These are phyloP conservation scores for Comarum palustre DNA, from an alignment of 306 rosid species.

Conservation along the genomic window DNA sequence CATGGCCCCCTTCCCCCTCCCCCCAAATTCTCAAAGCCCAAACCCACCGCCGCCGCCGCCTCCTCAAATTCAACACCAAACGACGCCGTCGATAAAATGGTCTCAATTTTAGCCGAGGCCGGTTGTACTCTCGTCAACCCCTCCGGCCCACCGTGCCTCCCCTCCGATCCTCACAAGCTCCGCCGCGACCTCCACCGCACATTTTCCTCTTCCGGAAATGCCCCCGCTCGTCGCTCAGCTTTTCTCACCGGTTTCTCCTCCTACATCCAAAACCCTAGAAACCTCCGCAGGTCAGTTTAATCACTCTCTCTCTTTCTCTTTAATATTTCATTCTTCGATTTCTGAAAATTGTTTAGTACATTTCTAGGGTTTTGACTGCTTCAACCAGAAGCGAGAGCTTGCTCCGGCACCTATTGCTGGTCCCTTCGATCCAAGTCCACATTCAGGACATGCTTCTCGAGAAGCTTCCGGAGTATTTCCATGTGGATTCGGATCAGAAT, in stretches of 20 bases:
- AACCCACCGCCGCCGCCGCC: slow-evolving; percentile 11
- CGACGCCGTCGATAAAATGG: slow-evolving; percentile 30
- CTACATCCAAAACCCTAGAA: slow-evolving; percentile 18
- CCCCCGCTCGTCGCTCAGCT: slow-evolving; percentile 26
- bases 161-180: slow-evolving; percentile 34
- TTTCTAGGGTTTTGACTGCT: slow-evolving; percentile 28
- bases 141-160: slow-evolving; percentile 41
- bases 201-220: slow-evolving; percentile 30
- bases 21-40: slow-evolving; percentile 32
- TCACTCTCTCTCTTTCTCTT: neutral
- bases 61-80: neutral
- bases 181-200: slow-evolving; percentile 36
- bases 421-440: slow-evolving; percentile 32
- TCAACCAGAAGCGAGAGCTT: slow-evolving; percentile 33
- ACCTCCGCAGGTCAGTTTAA: slow-evolving; percentile 34
- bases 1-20: slow-evolving; percentile 24
- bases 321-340: neutral
- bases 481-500: slow-evolving; percentile 9
- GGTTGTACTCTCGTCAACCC: slow-evolving; percentile 38
- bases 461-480: slow-evolving; percentile 41
- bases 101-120: slow-evolving; percentile 34
- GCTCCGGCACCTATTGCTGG: slow-evolving; percentile 30
- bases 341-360: neutral
- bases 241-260: slow-evolving; percentile 36
- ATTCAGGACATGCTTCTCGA: slow-evolving; percentile 37